Conservation (phyloP, 2,329 filamentous ascomycete genomes). For the Rhynchosporium agropyri region DNA sequence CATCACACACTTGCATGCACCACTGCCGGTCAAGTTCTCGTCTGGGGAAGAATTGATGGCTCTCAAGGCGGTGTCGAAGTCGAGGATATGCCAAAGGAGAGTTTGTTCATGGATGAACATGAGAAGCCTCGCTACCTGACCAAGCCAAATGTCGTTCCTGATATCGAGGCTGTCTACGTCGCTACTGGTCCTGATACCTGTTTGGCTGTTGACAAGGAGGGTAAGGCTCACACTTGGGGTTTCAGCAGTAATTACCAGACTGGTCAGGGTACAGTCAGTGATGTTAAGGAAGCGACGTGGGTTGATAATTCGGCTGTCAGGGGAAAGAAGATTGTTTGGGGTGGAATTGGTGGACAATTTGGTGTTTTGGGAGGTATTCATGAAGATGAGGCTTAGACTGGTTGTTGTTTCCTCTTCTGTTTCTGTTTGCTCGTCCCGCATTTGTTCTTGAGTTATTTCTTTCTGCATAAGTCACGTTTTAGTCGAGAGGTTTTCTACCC, state of each 20-base stretch:
- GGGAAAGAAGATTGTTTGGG: constrained; percentile 72
- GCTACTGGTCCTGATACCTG: constrained; percentile 72
- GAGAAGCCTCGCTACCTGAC: constrained; percentile 72
- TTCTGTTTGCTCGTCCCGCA: constrained; percentile 42
- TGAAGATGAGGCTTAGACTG: constrained; percentile 45
- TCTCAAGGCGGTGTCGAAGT: constrained; percentile 60
- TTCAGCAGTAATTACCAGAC: constrained; percentile 82
- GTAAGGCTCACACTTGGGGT: constrained; percentile 77
- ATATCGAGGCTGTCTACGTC: constrained; percentile 59
- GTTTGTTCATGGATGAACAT: constrained; percentile 65
- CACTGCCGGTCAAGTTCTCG: constrained; percentile 57
- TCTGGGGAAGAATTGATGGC: constrained; percentile 61
- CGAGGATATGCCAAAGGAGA: constrained; percentile 56
- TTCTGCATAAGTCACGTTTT: background rate
- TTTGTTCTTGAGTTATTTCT: background rate
- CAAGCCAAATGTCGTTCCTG: constrained; percentile 60
- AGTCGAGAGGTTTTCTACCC: too few species aligned
- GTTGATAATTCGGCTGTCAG: constrained; percentile 85
- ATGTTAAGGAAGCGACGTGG: constrained; percentile 73
- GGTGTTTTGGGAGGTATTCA: constrained; percentile 58
- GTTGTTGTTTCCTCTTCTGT: constrained; percentile 74
- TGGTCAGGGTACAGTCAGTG: constrained; percentile 75
- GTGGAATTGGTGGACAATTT: constrained; percentile 88
- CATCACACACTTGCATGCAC: constrained; percentile 75
- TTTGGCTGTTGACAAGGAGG: constrained; percentile 69